phyloP scores from a whole-genome alignment of 306 rosid genomes.

The Cicer judaicum region DNA sequence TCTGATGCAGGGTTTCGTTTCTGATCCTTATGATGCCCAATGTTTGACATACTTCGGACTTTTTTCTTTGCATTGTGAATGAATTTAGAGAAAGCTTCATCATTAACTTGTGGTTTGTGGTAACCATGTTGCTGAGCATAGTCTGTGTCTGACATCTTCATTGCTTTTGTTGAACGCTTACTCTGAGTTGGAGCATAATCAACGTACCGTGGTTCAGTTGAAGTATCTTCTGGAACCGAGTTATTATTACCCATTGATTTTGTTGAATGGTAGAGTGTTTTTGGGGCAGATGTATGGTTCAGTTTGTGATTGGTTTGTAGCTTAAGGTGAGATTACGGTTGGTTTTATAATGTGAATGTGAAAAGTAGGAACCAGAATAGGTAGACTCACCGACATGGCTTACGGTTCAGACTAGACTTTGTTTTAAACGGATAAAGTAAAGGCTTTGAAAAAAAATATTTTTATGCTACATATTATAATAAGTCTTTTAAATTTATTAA shows the following conservation, averaged over 20 bases:
- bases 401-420: too few relatives aligned
- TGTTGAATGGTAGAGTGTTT: background rate
- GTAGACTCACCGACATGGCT: too few relatives aligned
- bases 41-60: constrained; percentile 40
- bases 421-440: too few relatives aligned
- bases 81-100: constrained; percentile 45
- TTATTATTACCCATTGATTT: constrained; percentile 19
- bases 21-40: background rate
- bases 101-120: constrained; percentile 4
- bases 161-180: constrained; percentile 3
- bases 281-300: too few relatives aligned
- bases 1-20: constrained; percentile 3
- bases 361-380: background rate
- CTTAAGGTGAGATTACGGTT: background rate
- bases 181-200: constrained; percentile 18
- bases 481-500: too few relatives aligned
- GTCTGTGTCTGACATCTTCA: background rate
- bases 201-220: background rate
- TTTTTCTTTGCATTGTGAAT: constrained; percentile 37
- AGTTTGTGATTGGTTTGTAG: background rate
- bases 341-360: background rate
- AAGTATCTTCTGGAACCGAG: background rate
- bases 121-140: constrained; percentile 14
- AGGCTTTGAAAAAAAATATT: too few relatives aligned
- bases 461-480: too few relatives aligned